A percentile compares a stretch with the other conserved stretches of the same genome.
Conservation (phyloP, 2,329 filamentous ascomycete species). For the Neopestalotiopsis clavispora region DNA sequence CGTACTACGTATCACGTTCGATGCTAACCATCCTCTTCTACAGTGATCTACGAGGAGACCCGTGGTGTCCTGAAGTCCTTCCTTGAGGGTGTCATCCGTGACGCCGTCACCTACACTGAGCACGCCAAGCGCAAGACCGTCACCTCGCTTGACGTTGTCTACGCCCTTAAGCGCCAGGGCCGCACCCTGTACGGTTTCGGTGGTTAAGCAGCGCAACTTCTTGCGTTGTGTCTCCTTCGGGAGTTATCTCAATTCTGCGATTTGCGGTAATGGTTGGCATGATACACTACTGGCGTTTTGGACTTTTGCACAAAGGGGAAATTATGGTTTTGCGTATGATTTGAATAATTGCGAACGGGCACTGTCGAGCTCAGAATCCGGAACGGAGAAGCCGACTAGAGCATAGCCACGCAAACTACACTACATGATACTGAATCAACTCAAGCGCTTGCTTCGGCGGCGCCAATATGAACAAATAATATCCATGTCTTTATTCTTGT, state of each 20-base stretch:
- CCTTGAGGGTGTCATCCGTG: constrained; percentile 81
- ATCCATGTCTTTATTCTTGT: not conserved
- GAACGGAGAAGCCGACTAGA: constrained; percentile 21
- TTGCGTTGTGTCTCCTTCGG: constrained; percentile 2
- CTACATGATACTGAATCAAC: constrained; percentile 33
- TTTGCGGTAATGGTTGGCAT: constrained; percentile 33
- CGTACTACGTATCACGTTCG: constrained; percentile 19
- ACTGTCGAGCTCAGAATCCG: constrained; percentile 19
- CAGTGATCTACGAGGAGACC: constrained; percentile 84
- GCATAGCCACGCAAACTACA: constrained; percentile 20
- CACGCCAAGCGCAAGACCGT: constrained; percentile 81
- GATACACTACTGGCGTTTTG: constrained; percentile 37
- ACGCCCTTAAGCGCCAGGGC: constrained; percentile 68
- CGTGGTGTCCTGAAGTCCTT: constrained; percentile 84
- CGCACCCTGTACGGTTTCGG: constrained; percentile 73
- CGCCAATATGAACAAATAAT: constrained; percentile 24
- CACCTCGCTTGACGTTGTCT: constrained; percentile 68
- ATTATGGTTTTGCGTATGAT: constrained; percentile 31
- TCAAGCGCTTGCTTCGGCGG: constrained; percentile 26
- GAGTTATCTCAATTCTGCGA: constrained; percentile 10
- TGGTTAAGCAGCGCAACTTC: constrained; percentile 50
- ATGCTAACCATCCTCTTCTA: constrained; percentile 22
- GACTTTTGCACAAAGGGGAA: constrained; percentile 28
- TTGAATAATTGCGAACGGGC: constrained; percentile 9
- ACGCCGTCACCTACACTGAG: constrained; percentile 82